Evolutionary conservation across 371 early-diverging fungal species (phyloP).

Genomic region (Umbelopsis sp.): DNA sequence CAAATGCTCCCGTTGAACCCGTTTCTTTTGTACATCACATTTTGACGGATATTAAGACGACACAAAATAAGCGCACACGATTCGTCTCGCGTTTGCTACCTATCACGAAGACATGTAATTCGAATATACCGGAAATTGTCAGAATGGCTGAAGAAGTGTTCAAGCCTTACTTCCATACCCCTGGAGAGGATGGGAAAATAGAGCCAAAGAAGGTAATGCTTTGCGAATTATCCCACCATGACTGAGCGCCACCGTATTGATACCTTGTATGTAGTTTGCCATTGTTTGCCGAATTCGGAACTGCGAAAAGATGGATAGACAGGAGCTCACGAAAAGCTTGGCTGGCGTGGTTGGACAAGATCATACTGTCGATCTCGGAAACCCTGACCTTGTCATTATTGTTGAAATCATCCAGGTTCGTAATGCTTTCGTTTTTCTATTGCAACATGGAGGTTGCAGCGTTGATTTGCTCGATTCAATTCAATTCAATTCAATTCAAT

Average conservation of each 20-base stretch:
- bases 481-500: too few relatives aligned
- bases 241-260: background rate
- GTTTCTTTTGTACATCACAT: conserved; percentile 62
- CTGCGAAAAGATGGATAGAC: conserved; percentile 60
- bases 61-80: conserved; percentile 62
- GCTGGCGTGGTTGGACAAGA: conserved; percentile 56
- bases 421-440: background rate
- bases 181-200: conserved; percentile 40
- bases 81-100: conserved; percentile 69
- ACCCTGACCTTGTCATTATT: conserved; percentile 66
- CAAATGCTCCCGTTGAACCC: conserved; percentile 59
- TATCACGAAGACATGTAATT: conserved; percentile 61
- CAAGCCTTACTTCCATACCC: conserved; percentile 56
- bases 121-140: conserved; percentile 63
- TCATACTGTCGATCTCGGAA: conserved; percentile 67
- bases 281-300: conserved; percentile 68
- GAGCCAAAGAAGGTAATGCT: conserved; percentile 38
- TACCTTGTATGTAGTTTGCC: conserved; percentile 55
- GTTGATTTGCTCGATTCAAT: background rate
- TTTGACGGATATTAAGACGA: conserved; percentile 59
- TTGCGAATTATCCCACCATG: background rate
- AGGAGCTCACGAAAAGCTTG: conserved; percentile 55
- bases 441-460: too few relatives aligned
- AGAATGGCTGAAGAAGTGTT: conserved; percentile 54
- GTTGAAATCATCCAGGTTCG: conserved; percentile 74